Percentiles rank a stretch among this genome's conserved stretches.
Conservation (phyloP, 2,329 filamentous ascomycete genomes). For the Penicillium sp. region DNA sequence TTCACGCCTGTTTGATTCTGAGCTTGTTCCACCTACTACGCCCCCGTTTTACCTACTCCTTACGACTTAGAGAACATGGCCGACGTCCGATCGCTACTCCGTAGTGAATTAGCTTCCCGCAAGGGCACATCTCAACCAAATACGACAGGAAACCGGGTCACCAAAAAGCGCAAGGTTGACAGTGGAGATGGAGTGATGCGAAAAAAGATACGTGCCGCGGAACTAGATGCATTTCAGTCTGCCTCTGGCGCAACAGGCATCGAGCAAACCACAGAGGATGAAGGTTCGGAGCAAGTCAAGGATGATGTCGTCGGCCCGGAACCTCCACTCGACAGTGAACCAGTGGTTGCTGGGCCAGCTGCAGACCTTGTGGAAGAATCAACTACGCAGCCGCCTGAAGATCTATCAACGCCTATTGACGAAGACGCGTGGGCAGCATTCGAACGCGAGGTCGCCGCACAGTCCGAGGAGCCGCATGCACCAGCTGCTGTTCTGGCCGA, state of each 20-base stretch:
- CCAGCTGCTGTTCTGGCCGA: conserved; percentile 31
- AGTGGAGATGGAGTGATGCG: conserved; percentile 33
- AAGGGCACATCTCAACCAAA: conserved; percentile 55
- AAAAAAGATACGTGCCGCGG: conserved; percentile 38
- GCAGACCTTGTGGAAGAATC: conserved; percentile 6
- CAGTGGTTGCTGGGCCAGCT: conserved; percentile 8
- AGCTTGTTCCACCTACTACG: not conserved
- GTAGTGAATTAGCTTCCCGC: conserved; percentile 65
- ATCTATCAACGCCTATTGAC: conserved; percentile 42
- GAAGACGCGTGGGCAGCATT: conserved; percentile 83
- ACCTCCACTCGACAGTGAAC: conserved; percentile 12
- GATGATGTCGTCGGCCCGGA: conserved; percentile 22
- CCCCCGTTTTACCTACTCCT: not conserved
- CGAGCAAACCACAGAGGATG: conserved; percentile 21
- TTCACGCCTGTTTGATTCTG: conserved; percentile 7
- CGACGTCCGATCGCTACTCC: conserved; percentile 69
- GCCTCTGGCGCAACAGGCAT: conserved; percentile 23
- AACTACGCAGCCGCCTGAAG: conserved; percentile 7
- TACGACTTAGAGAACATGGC: conserved; percentile 47
- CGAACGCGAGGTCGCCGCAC: conserved; percentile 64
- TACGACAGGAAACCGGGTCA: conserved; percentile 29
- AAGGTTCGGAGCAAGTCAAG: conserved; percentile 22
- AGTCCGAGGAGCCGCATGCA: conserved; percentile 28
- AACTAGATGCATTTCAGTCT: conserved; percentile 27
- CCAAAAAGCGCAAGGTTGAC: conserved; percentile 50